A percentile compares a stretch with the other conserved stretches of the same genome.
phyloP scores from a whole-genome alignment of 495 filamentous ascomycete genomes.

The Penicillium salamii region DNA sequence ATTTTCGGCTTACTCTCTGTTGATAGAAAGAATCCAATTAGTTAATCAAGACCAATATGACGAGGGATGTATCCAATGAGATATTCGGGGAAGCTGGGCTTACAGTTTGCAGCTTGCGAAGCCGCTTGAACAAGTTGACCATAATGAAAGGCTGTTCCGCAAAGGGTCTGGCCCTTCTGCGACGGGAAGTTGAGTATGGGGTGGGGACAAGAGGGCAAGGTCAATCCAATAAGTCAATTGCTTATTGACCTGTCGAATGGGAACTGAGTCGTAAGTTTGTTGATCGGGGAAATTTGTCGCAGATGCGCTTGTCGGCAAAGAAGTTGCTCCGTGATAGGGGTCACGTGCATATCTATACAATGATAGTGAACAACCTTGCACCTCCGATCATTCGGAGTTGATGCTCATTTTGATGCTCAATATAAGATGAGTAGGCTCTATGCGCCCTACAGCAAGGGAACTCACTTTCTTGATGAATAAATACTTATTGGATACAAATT shows the following conservation, averaged over 20 bases:
- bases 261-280: conserved; percentile 10
- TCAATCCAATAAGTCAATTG: background rate
- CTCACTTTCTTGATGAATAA: background rate
- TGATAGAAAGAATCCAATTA: conserved; percentile 6
- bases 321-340: conserved; percentile 27
- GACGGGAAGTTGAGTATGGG: background rate
- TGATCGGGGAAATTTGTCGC: conserved; percentile 27
- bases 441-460: too few relatives aligned
- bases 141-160: conserved; percentile 46
- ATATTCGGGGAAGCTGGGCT: conserved; percentile 31
- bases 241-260: background rate
- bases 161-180: conserved; percentile 18
- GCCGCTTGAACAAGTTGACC: conserved; percentile 75
- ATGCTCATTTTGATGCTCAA: too few relatives aligned
- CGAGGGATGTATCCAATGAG: background rate
- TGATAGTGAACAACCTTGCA: too few relatives aligned
- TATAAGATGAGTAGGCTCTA: too few relatives aligned
- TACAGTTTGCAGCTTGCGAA: conserved; percentile 75
- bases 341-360: conserved; percentile 16
- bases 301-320: conserved; percentile 22
- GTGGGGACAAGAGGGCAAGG: background rate
- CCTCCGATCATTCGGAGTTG: too few relatives aligned
- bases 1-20: conserved; percentile 33
- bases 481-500: background rate
- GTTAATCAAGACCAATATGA: conserved; percentile 4